A percentile compares a stretch with the other conserved stretches of the same genome.
Conservation (phyloP, 257 asterid species). For the Solanum dulcamara region DNA sequence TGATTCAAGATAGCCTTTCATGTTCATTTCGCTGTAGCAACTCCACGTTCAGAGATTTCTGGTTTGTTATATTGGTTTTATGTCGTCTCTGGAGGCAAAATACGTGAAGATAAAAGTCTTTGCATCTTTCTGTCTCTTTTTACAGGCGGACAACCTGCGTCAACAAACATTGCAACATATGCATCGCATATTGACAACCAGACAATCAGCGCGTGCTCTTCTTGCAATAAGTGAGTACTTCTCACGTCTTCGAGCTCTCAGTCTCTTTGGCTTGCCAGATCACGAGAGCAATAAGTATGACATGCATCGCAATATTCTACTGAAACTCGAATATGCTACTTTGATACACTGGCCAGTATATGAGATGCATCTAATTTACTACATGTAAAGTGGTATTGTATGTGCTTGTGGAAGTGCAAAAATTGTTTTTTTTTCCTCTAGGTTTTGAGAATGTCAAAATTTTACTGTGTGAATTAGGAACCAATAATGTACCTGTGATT, state of each 20-base stretch:
- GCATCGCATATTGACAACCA: conserved; percentile 76
- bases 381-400: neutral
- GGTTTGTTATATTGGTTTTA: neutral
- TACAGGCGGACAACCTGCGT: conserved; percentile 80
- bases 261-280: conserved; percentile 96
- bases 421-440: neutral
- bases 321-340: neutral
- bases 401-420: neutral
- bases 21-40: neutral
- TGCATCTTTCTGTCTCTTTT: neutral
- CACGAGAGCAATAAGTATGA: conserved; percentile 36
- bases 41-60: neutral
- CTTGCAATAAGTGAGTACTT: conserved; percentile 66
- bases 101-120: neutral
- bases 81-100: neutral
- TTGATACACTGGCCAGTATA: neutral
- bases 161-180: conserved; percentile 80
- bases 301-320: neutral
- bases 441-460: neutral
- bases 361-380: neutral
- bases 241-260: conserved; percentile 86
- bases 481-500: neutral
- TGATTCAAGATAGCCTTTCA: neutral
- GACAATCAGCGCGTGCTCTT: conserved; percentile 88
- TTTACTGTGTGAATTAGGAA: neutral